Conservation (phyloP, 2,329 filamentous ascomycete genomes). For the Pseudogymnoascus sp. region DNA sequence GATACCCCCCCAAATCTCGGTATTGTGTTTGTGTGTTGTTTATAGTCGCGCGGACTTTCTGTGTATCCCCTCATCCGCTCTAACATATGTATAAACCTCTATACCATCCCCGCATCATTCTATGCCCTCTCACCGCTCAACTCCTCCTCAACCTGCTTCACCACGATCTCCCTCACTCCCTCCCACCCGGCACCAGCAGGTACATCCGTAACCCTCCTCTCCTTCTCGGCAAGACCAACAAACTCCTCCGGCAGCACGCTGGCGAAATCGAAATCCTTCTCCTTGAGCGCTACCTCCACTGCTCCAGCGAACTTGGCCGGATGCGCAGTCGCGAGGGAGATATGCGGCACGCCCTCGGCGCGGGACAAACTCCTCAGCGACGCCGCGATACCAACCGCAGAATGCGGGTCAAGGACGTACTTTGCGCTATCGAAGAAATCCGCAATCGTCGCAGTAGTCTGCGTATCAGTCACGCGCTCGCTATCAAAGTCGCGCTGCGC, state of each 20-base stretch:
- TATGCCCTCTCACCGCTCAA: conserved; percentile 28
- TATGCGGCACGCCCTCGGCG: conserved; percentile 49
- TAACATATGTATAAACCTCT: background rate
- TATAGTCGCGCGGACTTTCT: background rate
- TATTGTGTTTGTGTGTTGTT: background rate
- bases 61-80: background rate
- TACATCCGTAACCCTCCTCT: conserved; percentile 65
- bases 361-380: conserved; percentile 61
- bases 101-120: background rate
- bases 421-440: conserved; percentile 39
- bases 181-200: conserved; percentile 61
- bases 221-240: conserved; percentile 66
- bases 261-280: conserved; percentile 66
- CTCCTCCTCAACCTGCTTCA: conserved; percentile 63
- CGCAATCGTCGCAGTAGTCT: conserved; percentile 63
- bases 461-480: conserved; percentile 59
- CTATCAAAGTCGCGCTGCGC: conserved; percentile 74
- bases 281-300: conserved; percentile 70
- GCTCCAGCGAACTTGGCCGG: conserved; percentile 89
- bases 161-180: conserved; percentile 68
- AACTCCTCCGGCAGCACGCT: conserved; percentile 78
- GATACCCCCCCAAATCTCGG: background rate
- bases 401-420: conserved; percentile 90
- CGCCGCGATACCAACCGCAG: conserved; percentile 77
- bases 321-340: conserved; percentile 87